phyloP scores from a whole-genome alignment of 805 yeast species.

The Millerozyma acaciae region DNA sequence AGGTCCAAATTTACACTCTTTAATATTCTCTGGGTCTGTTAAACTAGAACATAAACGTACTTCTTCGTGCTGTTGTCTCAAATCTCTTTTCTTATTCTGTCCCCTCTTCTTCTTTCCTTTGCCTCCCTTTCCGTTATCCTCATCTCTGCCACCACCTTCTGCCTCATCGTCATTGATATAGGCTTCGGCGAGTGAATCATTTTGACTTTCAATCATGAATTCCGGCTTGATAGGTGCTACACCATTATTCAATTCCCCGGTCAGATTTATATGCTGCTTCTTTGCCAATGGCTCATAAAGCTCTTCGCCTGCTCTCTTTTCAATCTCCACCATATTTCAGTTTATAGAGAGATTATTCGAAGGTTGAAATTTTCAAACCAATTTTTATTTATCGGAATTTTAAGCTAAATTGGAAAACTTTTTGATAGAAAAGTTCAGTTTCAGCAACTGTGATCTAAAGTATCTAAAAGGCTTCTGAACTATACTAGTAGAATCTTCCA shows the following conservation, averaged over 20 bases:
- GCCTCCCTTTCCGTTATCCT: slow-evolving; percentile 32
- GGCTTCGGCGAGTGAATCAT: slow-evolving; percentile 31
- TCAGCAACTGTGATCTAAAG: too few species aligned
- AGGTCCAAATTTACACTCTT: slow-evolving; percentile 60
- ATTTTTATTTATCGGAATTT: too few species aligned
- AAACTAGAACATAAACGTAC: slow-evolving; percentile 62
- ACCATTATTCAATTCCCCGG: slow-evolving; percentile 44
- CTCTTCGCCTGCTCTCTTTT: slow-evolving; percentile 13
- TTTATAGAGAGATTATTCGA: too few species aligned
- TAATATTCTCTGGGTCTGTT: slow-evolving; percentile 48
- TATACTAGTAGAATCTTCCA: too few species aligned
- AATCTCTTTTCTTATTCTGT: slow-evolving; percentile 79
- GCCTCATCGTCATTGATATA: slow-evolving; percentile 40
- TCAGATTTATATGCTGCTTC: slow-evolving; percentile 15
- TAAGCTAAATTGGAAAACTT: too few species aligned
- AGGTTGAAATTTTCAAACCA: too few species aligned
- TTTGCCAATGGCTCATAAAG: slow-evolving; percentile 14
- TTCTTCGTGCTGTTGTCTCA: slow-evolving; percentile 62
- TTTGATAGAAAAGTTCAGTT: too few species aligned
- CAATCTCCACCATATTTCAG: too few species aligned
- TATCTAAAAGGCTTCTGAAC: too few species aligned
- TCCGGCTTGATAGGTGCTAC: slow-evolving; percentile 76
- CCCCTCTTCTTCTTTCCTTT: slow-evolving; percentile 55
- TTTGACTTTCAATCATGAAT: slow-evolving; percentile 51
- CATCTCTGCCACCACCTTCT: slow-evolving; percentile 39